phyloP scores from a whole-genome alignment of 805 yeast genomes.

The Metschnikowia borealis region DNA sequence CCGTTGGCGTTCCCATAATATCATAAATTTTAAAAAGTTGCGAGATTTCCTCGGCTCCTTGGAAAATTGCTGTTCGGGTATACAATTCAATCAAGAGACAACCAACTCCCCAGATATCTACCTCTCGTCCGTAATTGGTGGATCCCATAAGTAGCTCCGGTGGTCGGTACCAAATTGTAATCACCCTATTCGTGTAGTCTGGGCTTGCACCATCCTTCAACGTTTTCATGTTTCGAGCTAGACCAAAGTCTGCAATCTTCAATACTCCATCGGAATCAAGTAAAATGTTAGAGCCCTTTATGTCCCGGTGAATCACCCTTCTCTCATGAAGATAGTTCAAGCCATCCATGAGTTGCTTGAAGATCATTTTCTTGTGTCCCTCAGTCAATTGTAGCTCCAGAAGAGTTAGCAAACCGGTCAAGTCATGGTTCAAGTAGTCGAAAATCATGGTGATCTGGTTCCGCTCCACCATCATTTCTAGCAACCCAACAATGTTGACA shows the following conservation, averaged over 20 bases:
- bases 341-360: slow-evolving; percentile 64
- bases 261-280: slow-evolving; percentile 58
- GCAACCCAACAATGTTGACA: slow-evolving; percentile 71
- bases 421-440: slow-evolving; percentile 90
- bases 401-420: slow-evolving; percentile 81
- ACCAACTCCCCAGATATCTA: slow-evolving; percentile 97
- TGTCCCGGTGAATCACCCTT: slow-evolving; percentile 72
- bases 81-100: slow-evolving; percentile 83
- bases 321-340: slow-evolving; percentile 64
- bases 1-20: slow-evolving; percentile 82
- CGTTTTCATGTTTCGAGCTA: slow-evolving; percentile 71
- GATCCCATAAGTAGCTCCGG: slow-evolving; percentile 91
- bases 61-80: slow-evolving; percentile 71
- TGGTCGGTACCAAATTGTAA: slow-evolving; percentile 96
- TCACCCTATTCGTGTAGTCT: slow-evolving; percentile 91
- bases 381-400: slow-evolving; percentile 59
- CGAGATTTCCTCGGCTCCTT: slow-evolving; percentile 83
- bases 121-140: slow-evolving; percentile 83
- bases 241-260: slow-evolving; percentile 78
- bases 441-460: slow-evolving; percentile 82
- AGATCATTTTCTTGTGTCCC: slow-evolving; percentile 63
- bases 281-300: slow-evolving; percentile 75
- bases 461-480: slow-evolving; percentile 85
- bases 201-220: slow-evolving; percentile 50
- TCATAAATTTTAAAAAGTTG: slow-evolving; percentile 75